These are phyloP conservation scores for Ceratocystis variospora DNA, from an alignment of 2,329 filamentous ascomycete genomes.

Conservation along the genomic window DNA sequence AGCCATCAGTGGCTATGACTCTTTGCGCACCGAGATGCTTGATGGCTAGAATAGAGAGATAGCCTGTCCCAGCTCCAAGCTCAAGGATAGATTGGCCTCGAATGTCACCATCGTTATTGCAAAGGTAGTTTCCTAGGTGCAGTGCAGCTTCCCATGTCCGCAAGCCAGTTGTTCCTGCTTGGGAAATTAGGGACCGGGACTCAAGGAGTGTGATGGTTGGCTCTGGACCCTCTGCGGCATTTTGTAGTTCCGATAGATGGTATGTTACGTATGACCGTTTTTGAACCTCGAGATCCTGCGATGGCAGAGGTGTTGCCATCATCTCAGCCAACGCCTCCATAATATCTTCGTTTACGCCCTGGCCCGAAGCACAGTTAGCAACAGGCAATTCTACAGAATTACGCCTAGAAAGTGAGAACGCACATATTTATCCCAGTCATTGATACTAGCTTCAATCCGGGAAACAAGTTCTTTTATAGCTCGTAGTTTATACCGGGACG, in stretches of 20 bases:
- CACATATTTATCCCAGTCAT: constrained; percentile 80
- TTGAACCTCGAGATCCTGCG: constrained; percentile 53
- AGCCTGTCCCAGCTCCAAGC: constrained; percentile 63
- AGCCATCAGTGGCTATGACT: constrained; percentile 60
- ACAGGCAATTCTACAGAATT: background rate
- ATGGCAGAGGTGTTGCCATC: constrained; percentile 48
- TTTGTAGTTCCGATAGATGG: constrained; percentile 29
- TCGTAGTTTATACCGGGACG: constrained; percentile 53
- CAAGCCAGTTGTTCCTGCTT: constrained; percentile 58
- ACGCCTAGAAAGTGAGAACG: constrained; percentile 27
- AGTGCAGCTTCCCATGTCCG: constrained; percentile 72
- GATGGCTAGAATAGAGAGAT: constrained; percentile 60
- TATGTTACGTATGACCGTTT: constrained; percentile 66
- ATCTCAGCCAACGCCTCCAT: constrained; percentile 54
- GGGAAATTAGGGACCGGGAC: constrained; percentile 53
- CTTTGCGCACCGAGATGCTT: constrained; percentile 46
- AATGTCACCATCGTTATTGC: constrained; percentile 34
- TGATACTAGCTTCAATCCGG: constrained; percentile 58
- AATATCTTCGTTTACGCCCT: constrained; percentile 76
- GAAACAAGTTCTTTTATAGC: constrained; percentile 60
- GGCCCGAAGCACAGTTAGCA: constrained; percentile 19
- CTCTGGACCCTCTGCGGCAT: background rate
- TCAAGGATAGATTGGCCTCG: constrained; percentile 49
- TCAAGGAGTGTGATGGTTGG: constrained; percentile 50
- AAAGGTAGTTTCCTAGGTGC: constrained; percentile 57